Percentiles rank a stretch among this genome's conserved stretches.
These are phyloP conservation scores for Leonotis leonurus DNA, from an alignment of 257 asterid species.

Conservation along the genomic window DNA sequence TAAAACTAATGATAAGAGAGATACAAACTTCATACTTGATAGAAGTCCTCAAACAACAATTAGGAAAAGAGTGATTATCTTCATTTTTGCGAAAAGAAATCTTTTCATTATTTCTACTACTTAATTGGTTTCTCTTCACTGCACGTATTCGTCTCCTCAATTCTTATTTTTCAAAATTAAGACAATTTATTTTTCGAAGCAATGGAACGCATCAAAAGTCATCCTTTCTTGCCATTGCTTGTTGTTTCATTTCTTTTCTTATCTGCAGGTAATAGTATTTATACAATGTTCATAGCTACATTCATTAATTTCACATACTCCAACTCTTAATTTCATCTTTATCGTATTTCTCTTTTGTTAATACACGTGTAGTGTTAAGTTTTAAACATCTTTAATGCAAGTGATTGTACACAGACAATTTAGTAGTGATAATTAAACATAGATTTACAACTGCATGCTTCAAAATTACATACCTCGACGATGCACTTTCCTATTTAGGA, in stretches of 20 bases:
- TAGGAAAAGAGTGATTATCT: conserved; percentile 30
- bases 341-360: no score
- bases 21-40: neutral
- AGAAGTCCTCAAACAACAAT: conserved; percentile 12
- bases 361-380: neutral
- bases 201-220: conserved; percentile 17
- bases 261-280: conserved; percentile 27
- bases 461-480: no score
- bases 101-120: neutral
- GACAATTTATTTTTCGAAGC: neutral
- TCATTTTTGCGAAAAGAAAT: conserved; percentile 10
- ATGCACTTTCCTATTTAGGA: no score
- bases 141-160: conserved; percentile 35
- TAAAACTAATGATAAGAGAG: neutral
- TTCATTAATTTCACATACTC: no score
- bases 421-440: no score
- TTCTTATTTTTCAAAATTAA: neutral
- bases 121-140: conserved; percentile 7
- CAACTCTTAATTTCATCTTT: no score
- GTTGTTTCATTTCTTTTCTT: conserved; percentile 25
- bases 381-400: no score
- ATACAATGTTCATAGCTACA: no score
- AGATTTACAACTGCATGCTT: no score
- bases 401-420: no score
- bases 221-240: conserved; percentile 5